phyloP scores from a whole-genome alignment of 345 rosid species.

The thale cress (Arabidopsis thaliana) region DNA sequence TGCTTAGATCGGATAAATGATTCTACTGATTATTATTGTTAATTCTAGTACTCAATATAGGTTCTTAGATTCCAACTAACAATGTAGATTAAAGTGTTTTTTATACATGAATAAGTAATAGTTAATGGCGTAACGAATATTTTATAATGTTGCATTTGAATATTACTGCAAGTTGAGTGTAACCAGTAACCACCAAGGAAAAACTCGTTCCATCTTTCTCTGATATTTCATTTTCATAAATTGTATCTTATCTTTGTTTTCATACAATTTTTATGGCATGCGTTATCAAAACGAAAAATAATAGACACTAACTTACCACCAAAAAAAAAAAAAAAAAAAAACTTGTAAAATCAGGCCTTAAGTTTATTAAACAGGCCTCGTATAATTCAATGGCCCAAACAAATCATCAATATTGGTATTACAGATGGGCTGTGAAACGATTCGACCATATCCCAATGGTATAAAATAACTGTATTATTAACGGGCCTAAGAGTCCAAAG shows the following conservation, averaged over 20 bases:
- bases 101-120: neutral
- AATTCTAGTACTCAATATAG: neutral
- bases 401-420: neutral
- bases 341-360: neutral
- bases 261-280: neutral
- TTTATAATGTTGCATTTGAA: neutral
- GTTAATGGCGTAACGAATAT: conserved; percentile 18
- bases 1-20: conserved; percentile 31
- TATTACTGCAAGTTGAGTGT: neutral
- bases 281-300: neutral
- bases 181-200: neutral
- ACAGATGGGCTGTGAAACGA: neutral
- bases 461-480: neutral
- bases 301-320: neutral
- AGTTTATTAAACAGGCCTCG: neutral
- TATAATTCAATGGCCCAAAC: neutral
- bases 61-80: conserved; percentile 39
- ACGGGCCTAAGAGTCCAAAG: conserved; percentile 3
- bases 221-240: neutral
- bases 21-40: conserved; percentile 8
- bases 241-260: neutral
- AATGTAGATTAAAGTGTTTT: conserved; percentile 15
- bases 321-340: neutral
- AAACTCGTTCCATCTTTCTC: neutral
- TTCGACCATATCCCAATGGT: neutral